Percentiles rank a stretch among this genome's conserved stretches.
Evolutionary conservation across 164 flowering plant genomes (phyloP).

Genomic region (Stephania yunnanensis): DNA sequence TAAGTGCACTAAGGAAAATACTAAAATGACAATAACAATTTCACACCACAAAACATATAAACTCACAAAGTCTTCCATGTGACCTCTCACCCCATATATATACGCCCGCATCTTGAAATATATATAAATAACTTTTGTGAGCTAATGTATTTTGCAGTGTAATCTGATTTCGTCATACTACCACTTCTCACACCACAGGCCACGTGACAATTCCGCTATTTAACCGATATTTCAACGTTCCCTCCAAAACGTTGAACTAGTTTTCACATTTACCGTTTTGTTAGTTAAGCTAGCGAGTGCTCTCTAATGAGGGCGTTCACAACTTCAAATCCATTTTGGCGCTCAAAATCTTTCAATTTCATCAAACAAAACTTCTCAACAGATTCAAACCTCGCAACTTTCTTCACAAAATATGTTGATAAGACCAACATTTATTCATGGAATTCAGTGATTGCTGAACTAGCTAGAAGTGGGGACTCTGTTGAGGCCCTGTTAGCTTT

Average conservation of each 20-base stretch:
- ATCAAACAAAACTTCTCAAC: slow-evolving; percentile 17
- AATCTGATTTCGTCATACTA: too few species aligned
- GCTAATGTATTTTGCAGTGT: too few species aligned
- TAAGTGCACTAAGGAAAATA: too few species aligned
- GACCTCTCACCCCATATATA: too few species aligned
- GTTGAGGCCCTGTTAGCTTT: slow-evolving; percentile 69
- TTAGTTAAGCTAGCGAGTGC: background rate
- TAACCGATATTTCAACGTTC: background rate
- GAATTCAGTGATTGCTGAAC: slow-evolving; percentile 77
- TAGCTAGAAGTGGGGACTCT: slow-evolving; percentile 68
- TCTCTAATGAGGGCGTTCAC: slow-evolving; percentile 22
- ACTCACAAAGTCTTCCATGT: too few species aligned
- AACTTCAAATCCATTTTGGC: background rate
- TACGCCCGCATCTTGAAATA: too few species aligned
- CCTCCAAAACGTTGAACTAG: background rate
- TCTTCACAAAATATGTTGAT: slow-evolving; percentile 63
- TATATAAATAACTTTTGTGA: too few species aligned
- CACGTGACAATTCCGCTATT: too few species aligned
- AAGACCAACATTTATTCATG: slow-evolving; percentile 50
- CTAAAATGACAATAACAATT: too few species aligned
- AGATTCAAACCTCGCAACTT: slow-evolving; percentile 33
- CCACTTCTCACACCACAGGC: too few species aligned
- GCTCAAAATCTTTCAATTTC: slow-evolving; percentile 8
- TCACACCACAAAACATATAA: too few species aligned
- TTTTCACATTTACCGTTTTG: background rate